Base-by-base conservation (phyloP, 345 rosid genomes). In the Arabis hirsuta region DNA sequence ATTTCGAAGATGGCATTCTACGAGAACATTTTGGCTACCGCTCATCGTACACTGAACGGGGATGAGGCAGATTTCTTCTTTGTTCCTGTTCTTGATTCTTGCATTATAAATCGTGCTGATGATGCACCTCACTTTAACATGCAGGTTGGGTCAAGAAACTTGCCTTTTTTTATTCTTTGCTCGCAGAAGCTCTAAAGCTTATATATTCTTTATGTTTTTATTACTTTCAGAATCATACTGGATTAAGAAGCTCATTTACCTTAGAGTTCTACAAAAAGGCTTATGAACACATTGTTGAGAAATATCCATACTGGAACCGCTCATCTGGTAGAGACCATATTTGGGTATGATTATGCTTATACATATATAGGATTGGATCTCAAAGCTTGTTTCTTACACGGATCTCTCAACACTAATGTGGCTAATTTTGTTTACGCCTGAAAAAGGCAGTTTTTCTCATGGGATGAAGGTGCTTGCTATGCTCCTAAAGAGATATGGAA, bases 391-490 rank as follows among this genome's bases (percentile, higher is more conserved):
- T 66, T 13, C 58, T 44, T n/a, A n/a, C n/a, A n/a, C n/a, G n/a
- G n/a, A n/a, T n/a, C n/a, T n/a, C n/a, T n/a, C 22, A 50, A 34
- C 74, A 65, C 81, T 82, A 79, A 82, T 80, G 41, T 72, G 60
- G 61, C 54, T 56, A 45, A 79, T 56, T 65, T 24, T n/a, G 41
- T 44, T 54, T 46, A 51, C 68, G 71, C 81, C 79, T 81, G 80
- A 80, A 73, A 63, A 65, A 75, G 83, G 86, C 95, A 94, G 99
- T 91, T 74, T 74, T 94, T 94, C 82, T 89, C 99, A 65, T 94
- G 99, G 99, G 99, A 94, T 82, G 97, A 94, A 88, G 97, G 97
- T 85, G 97, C 99, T 83, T 94, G 99, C 84, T 91, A 89, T 87
- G 96, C 99, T 73, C 99, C 99, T 12, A 94, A 91, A 85, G 97